phyloP scores from a whole-genome alignment of 2,329 filamentous ascomycete species.

The Talaromyces sp. region DNA sequence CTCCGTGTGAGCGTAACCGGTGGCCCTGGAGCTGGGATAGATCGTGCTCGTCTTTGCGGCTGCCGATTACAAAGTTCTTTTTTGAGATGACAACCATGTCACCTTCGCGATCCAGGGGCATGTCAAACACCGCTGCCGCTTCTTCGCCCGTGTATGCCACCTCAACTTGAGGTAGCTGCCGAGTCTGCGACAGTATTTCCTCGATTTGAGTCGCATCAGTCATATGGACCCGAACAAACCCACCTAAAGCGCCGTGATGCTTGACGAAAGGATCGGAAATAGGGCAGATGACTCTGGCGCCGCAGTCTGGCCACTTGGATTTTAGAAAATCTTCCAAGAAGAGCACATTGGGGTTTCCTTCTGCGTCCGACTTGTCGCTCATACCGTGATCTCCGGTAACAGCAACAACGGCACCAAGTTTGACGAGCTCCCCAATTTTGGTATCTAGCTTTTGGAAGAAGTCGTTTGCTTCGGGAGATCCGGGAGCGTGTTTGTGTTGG shows the following conservation, averaged over 20 bases:
- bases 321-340: conserved; percentile 37
- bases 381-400: conserved; percentile 43
- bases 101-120: conserved; percentile 38
- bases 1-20: conserved; percentile 38
- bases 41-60: conserved; percentile 30
- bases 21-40: conserved; percentile 27
- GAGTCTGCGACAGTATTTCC: conserved; percentile 25
- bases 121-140: conserved; percentile 31
- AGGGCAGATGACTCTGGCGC: conserved; percentile 38
- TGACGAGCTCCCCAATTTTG: conserved; percentile 26
- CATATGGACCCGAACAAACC: conserved; percentile 39
- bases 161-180: conserved; percentile 28
- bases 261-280: conserved; percentile 42
- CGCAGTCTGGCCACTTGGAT: conserved; percentile 23
- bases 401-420: conserved; percentile 32
- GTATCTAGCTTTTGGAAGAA: conserved; percentile 34
- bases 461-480: conserved; percentile 30
- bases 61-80: conserved; percentile 35
- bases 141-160: conserved; percentile 25
- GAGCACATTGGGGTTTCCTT: conserved; percentile 34
- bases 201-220: conserved; percentile 18
- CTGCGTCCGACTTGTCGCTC: conserved; percentile 33
- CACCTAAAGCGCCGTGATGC: conserved; percentile 41
- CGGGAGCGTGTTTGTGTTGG: conserved; percentile 41
- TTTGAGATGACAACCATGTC: conserved; percentile 37